A percentile compares a stretch with the other conserved stretches of the same genome.
These are phyloP conservation scores for Phytophthora kernoviae DNA, from an alignment of 352 stramenopile species.

Conservation along the genomic window DNA sequence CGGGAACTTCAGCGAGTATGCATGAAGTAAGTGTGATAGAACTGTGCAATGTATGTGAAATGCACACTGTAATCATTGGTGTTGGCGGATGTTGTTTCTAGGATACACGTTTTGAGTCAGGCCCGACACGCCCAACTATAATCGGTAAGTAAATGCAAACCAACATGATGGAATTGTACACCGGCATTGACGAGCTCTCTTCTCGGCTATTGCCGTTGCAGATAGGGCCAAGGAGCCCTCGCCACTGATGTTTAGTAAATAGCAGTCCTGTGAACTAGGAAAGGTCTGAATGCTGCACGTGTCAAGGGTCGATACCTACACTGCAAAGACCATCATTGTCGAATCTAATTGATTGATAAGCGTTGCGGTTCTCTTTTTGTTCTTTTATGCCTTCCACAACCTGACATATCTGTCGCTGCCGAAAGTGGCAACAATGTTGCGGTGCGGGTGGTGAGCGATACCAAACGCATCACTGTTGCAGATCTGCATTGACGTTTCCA, in stretches of 20 bases:
- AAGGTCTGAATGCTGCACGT: not conserved
- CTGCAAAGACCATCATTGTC: not conserved
- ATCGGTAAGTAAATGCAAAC: constrained; percentile 10
- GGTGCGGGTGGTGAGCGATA: constrained; percentile 85
- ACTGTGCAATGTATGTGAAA: not conserved
- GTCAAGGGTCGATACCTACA: not conserved
- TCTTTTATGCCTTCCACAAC: constrained; percentile 77
- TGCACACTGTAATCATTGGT: not conserved
- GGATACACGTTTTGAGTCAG: constrained; percentile 21
- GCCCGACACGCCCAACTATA: constrained; percentile 6
- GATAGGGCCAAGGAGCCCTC: constrained; percentile 37
- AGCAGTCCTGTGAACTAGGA: not conserved
- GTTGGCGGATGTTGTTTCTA: constrained; percentile 1
- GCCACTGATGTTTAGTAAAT: constrained; percentile 55
- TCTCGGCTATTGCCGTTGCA: constrained; percentile 7
- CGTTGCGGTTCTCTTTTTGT: not conserved
- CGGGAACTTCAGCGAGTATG: constrained; percentile 6
- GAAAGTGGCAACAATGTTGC: constrained; percentile 91
- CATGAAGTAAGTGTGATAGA: constrained; percentile 12
- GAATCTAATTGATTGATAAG: constrained; percentile 5
- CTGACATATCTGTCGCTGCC: constrained; percentile 84
- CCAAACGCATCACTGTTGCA: constrained; percentile 82
- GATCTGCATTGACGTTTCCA: constrained; percentile 85
- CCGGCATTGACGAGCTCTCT: not conserved
- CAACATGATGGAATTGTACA: not conserved